A percentile compares a stretch with the other conserved stretches of the same genome.
These are phyloP conservation scores for Lasiodiplodia sp. DNA, from an alignment of 2,329 filamentous ascomycete genomes.

Conservation along the genomic window DNA sequence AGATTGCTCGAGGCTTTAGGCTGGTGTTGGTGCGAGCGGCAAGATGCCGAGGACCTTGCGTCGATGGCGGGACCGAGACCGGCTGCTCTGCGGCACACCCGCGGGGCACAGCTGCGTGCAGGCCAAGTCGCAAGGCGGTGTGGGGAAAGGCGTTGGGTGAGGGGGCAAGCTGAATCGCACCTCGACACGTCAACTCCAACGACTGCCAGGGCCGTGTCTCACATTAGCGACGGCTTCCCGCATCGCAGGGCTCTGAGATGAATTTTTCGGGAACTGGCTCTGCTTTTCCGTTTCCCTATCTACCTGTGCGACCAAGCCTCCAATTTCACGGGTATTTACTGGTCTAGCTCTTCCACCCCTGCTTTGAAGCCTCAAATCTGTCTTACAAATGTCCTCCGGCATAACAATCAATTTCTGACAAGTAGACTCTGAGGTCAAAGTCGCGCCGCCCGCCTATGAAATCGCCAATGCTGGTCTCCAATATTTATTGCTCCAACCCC, in stretches of 20 bases:
- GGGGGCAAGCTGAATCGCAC: not conserved
- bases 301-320: not conserved
- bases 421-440: not conserved
- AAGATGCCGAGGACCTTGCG: constrained; percentile 20
- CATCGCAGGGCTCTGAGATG: not conserved
- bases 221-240: not conserved
- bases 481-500: not conserved
- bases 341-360: not conserved
- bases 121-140: not conserved
- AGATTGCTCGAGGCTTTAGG: not conserved
- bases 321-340: not conserved
- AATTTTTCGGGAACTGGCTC: not conserved
- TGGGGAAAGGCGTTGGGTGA: not conserved
- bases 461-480: not conserved
- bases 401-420: not conserved
- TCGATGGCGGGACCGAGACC: not conserved
- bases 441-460: not conserved
- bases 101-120: not conserved
- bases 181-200: not conserved
- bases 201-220: not conserved
- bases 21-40: not conserved
- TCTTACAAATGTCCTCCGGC: not conserved
- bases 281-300: not conserved
- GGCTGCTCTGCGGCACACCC: not conserved
- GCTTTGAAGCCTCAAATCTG: not conserved